Evolutionary conservation across 2,329 filamentous ascomycete species (phyloP), one percentile per base, ranked within the genome.

Genomic region (Aspergillus ochraceoroseus): DNA sequence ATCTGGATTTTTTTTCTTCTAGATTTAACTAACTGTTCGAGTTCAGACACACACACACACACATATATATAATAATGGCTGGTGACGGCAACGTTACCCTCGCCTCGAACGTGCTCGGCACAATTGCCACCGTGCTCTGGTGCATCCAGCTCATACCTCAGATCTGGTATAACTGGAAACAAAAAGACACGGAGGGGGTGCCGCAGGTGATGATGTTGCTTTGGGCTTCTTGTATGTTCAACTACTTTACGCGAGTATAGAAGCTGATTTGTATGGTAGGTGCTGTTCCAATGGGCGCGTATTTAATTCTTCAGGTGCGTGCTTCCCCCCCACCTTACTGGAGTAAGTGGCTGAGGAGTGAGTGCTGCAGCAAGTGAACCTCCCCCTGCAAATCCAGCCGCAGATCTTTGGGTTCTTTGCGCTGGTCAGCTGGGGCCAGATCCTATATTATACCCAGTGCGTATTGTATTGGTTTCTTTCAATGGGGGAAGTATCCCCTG

Each of bases 161-260:
- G 49, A 80, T 82, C 64, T 80, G 75, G 74, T 71, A 75, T 44
- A 82, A 80, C 55, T 82, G 75, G 71, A 67, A 70, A 13, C 70
- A 65, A 8, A 81, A 82, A 54, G 72, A 70, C 44, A 82, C 78
- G 0, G 77, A 81, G 26, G 79, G 79, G 2, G 61, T 82, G 2
- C 79, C 79, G 0, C 70, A 68, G 0, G 52, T 61, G 13, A 82
- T 82, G 78, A 74, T 82, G 67, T 75, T 82, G 46, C 58, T 82
- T 1, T 83, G 79, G 78, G 77, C 74, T n/a, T 54, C 70, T 20
- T 77, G 76, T 63, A 49, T 32, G 60, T 55, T 12, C 25, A 29
- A 14, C 3, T 3, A 2, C 3, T 5, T n/a, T 3, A 7, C 7
- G 7, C 7, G 26, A 29, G 12, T 39, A 14, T 31, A 32, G 28